Conservation (phyloP, 345 rosid genomes). For the Raphanus sativus region DNA sequence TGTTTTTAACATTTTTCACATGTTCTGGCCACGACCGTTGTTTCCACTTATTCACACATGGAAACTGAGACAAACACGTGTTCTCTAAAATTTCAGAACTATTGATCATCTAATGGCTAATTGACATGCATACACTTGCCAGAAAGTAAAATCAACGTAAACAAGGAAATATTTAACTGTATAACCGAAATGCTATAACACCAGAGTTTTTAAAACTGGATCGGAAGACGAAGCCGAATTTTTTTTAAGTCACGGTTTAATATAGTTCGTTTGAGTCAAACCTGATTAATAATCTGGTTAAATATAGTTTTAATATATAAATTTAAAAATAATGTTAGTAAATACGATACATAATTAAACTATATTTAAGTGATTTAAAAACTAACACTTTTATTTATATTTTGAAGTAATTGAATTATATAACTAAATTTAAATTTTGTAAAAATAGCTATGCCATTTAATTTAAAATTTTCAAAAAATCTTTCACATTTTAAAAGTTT, state of each 20-base stretch:
- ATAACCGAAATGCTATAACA: no score
- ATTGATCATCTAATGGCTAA: background rate
- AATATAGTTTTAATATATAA: no score
- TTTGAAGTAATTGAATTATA: background rate
- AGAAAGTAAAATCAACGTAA: background rate
- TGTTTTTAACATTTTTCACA: background rate
- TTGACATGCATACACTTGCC: background rate
- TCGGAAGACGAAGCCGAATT: no score
- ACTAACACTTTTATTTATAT: no score
- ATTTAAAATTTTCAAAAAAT: background rate
- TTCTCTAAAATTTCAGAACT: background rate
- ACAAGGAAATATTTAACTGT: background rate
- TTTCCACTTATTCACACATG: background rate
- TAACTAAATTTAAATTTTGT: no score
- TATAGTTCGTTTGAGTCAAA: no score
- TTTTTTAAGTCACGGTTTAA: no score
- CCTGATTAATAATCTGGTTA: no score
- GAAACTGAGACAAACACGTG: background rate
- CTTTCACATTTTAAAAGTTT: background rate
- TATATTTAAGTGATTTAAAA: no score
- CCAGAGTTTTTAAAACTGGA: no score
- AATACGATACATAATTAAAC: no score
- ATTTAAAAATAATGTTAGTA: no score
- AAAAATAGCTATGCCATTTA: background rate
- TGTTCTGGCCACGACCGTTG: background rate